Evolutionary conservation across 148 eudicot genomes (phyloP).

Genomic region (Heliamphora exappendiculata): DNA sequence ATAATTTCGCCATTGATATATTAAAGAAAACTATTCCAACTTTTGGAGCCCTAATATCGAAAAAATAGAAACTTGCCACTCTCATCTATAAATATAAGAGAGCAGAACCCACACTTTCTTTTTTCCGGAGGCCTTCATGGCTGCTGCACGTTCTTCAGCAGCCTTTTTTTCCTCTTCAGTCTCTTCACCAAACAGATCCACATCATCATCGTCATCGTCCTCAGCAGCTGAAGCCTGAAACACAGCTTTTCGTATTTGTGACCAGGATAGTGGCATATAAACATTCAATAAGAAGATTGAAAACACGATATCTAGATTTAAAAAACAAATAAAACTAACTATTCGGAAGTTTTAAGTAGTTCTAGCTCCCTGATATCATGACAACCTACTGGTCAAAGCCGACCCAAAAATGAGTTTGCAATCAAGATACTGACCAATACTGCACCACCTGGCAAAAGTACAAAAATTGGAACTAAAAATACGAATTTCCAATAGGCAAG

Average conservation of each 20-base stretch:
- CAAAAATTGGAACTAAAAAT: too few species aligned
- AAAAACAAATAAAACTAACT: too few species aligned
- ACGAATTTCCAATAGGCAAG: too few species aligned
- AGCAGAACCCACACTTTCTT: constrained; percentile 81
- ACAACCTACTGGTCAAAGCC: neutral
- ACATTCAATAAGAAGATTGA: too few species aligned
- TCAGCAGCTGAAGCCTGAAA: constrained; percentile 68
- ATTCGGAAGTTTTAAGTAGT: neutral
- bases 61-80: neutral
- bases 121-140: constrained; percentile 49
- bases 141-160: constrained; percentile 79
- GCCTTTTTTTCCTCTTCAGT: constrained; percentile 96
- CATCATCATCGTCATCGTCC: constrained; percentile 85
- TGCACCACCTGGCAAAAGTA: neutral
- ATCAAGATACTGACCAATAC: neutral
- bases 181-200: constrained; percentile 94
- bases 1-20: too few species aligned
- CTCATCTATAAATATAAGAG: neutral
- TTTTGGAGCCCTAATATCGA: neutral
- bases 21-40: too few species aligned
- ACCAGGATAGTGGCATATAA: too few species aligned
- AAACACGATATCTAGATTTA: too few species aligned
- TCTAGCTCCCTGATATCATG: neutral
- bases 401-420: neutral
- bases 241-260: neutral